Conservation (phyloP, 2,329 filamentous ascomycete genomes). For the Cytospora piceae region DNA sequence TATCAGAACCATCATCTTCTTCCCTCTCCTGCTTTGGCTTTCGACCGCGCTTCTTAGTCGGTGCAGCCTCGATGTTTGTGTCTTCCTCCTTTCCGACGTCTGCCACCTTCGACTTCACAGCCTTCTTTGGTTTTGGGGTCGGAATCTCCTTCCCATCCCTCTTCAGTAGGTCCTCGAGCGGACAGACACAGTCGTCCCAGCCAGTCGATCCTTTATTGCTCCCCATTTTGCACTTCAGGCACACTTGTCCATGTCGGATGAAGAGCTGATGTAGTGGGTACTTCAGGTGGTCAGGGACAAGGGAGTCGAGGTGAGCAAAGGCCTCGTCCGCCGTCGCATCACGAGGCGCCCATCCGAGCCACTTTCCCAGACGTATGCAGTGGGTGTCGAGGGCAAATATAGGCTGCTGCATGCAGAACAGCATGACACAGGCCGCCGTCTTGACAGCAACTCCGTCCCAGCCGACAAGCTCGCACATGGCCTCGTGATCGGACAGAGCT, state of each 20-base stretch:
- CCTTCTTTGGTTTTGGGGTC: conserved; percentile 1
- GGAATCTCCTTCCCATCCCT: conserved; percentile 33
- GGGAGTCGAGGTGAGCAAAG: conserved; percentile 57
- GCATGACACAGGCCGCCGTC: conserved; percentile 59
- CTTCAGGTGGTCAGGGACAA: conserved; percentile 56
- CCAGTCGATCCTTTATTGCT: conserved; percentile 63
- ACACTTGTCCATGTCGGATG: conserved; percentile 56
- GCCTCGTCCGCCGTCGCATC: conserved; percentile 48
- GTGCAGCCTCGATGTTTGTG: neutral
- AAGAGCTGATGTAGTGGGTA: conserved; percentile 60
- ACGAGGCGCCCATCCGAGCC: conserved; percentile 59
- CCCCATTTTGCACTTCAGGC: conserved; percentile 49
- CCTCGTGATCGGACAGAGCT: conserved; percentile 48
- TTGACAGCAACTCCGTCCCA: conserved; percentile 61
- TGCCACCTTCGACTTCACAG: neutral
- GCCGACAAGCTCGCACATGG: conserved; percentile 54
- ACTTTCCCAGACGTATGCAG: conserved; percentile 55
- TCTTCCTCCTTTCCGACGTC: conserved; percentile 2
- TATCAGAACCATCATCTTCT: neutral
- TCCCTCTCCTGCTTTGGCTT: conserved; percentile 2
- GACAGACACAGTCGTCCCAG: conserved; percentile 60
- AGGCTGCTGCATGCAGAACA: conserved; percentile 57
- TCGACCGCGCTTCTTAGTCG: neutral
- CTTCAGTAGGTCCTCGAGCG: conserved; percentile 47
- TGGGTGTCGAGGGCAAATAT: conserved; percentile 64